Percentiles rank a stretch among this genome's conserved stretches.
Evolutionary conservation across 2,329 filamentous ascomycete genomes (phyloP).

Genomic region (Chaetomiaceae sp.): DNA sequence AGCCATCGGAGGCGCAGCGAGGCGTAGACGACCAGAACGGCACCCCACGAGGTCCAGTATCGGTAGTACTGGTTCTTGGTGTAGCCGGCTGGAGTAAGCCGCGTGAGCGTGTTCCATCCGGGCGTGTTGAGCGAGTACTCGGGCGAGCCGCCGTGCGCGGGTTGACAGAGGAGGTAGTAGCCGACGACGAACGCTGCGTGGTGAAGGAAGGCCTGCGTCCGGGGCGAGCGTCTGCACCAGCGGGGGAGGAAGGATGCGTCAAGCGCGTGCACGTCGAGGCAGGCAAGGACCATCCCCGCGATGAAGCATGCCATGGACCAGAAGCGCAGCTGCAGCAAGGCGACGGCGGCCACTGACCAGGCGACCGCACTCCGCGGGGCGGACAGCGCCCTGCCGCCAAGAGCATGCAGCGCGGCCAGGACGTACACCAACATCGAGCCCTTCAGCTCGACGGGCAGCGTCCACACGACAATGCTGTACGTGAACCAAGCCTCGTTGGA

Average conservation of each 20-base stretch:
- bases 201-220: not conserved
- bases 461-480: constrained; percentile 9
- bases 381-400: not conserved
- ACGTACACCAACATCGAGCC: constrained; percentile 5
- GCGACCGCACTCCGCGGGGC: not conserved
- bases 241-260: not conserved
- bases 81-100: not conserved
- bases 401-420: not conserved
- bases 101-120: not conserved
- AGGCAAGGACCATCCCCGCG: not conserved
- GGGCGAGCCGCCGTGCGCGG: not conserved
- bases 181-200: not conserved
- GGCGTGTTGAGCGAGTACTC: constrained; percentile 1
- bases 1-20: not conserved
- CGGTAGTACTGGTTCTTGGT: constrained; percentile 1
- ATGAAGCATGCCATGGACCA: constrained; percentile 1
- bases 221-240: not conserved
- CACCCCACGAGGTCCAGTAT: not conserved
- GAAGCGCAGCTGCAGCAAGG: not conserved
- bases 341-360: not conserved
- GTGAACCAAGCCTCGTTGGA: not conserved
- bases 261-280: not conserved
- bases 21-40: not conserved
- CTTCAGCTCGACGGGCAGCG: constrained; percentile 9
- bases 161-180: not conserved